Evolutionary conservation across 805 yeast species (phyloP), one percentile per base, ranked within the genome.

Genomic region (Blastobotrys chiropterorum): DNA sequence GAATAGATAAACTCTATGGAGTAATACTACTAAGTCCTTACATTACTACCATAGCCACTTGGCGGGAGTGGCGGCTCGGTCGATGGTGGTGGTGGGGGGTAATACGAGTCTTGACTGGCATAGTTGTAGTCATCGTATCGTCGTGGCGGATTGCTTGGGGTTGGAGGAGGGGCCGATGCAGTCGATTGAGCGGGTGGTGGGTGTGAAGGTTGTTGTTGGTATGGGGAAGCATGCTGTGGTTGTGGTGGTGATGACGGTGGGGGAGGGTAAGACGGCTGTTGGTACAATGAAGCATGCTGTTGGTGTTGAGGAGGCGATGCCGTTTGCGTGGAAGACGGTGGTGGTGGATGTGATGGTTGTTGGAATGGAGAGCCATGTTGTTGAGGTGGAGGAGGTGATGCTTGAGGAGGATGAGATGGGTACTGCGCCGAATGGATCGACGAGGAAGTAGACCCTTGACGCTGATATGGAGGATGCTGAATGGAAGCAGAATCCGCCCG

Each of bases 131-230:
- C 34, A 11, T 26, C 11, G 34, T 26, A 26, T 11, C 34, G 39
- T 21, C n/a, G 30, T 26, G 40, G 40, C 3, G 53, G 48, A 13
- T 50, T 45, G 26, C 50, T 41, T 30, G 55, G 47, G 20, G 49
- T 34, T n/a, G 43, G 50, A 15, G 51, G 46, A 13, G 41, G 48
- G 16, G 16, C 16, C 7, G 15, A 21, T 14, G 41, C n/a, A 46
- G 46, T 5, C 31, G 46, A n/a, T 38, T 41, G 51, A 11, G 49
- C 43, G 13, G 38, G 49, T 4, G 44, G 17, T 16, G 46, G 53
- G 19, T 46, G 19, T 13, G 44, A 42, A 44, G 47, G 14, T 7
- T 21, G 26, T n/a, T 13, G 41, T 13, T 45, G 41, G 15, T n/a
- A 22, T 8, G 43, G 40, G 8, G 41, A n/a, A 30, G 40, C 51